Conservation (phyloP, 83 land plant species). For the Picea abies region DNA sequence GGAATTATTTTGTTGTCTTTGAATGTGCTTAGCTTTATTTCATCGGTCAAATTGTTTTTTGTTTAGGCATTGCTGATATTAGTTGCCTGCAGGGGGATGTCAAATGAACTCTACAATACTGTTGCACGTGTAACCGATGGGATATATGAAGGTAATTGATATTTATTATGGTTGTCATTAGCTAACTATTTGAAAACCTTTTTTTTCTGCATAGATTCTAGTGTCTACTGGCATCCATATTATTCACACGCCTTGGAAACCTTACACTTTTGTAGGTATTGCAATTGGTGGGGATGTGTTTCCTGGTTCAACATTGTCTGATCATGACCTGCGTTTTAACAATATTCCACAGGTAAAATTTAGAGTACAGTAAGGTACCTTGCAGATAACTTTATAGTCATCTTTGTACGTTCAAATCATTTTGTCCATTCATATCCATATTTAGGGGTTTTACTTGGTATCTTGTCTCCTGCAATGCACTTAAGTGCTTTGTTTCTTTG, state of each 20-base stretch:
- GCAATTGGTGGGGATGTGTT: constrained; percentile 99
- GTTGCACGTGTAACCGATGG: constrained; percentile 98
- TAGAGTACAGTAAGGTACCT: not conserved
- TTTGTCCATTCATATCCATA: not conserved
- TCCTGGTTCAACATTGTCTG: constrained; percentile 96
- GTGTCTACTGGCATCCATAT: not conserved
- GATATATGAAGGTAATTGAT: constrained; percentile 80
- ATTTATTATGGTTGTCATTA: not conserved
- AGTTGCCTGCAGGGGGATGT: constrained; percentile 89
- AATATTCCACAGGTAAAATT: constrained; percentile 88
- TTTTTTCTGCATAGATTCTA: too few relatives aligned
- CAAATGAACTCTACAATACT: constrained; percentile 93
- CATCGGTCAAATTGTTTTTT: not conserved
- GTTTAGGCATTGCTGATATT: not conserved
- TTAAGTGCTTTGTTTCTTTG: not conserved
- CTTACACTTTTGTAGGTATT: constrained; percentile 54
- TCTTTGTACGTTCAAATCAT: not conserved
- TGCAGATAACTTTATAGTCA: not conserved
- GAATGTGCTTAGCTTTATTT: constrained; percentile 1
- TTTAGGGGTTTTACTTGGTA: not conserved
- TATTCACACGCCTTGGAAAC: not conserved
- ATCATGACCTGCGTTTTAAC: constrained; percentile 91
- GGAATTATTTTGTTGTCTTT: not conserved
- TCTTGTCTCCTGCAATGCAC: not conserved
- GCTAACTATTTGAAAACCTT: not conserved